Percentiles rank a stretch among this genome's conserved stretches.
Conservation (phyloP, 768 basidiomycete species). For the Lactarius hatsudake region DNA sequence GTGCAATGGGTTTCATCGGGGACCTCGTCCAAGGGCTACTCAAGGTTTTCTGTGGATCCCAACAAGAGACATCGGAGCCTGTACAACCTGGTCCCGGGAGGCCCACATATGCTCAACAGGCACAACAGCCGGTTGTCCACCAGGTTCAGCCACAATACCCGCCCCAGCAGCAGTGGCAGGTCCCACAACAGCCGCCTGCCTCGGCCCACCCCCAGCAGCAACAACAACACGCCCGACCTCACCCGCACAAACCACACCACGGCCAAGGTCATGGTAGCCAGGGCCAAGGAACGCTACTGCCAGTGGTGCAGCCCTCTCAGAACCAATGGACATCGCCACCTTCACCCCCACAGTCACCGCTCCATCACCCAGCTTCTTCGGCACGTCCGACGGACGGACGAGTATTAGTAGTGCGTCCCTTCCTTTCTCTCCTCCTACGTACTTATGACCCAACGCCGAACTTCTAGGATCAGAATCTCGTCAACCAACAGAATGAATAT, state of each 20-base stretch:
- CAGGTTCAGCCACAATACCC: constrained; percentile 11
- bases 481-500: constrained; percentile 66
- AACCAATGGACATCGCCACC: constrained; percentile 1
- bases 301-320: background rate
- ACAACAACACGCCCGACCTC: constrained; percentile 25
- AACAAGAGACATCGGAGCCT: constrained; percentile 9
- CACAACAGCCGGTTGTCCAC: constrained; percentile 16
- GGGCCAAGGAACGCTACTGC: background rate
- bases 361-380: constrained; percentile 5
- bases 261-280: constrained; percentile 28
- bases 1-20: constrained; percentile 12
- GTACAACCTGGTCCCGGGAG: background rate
- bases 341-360: background rate
- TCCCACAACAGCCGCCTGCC: constrained; percentile 24
- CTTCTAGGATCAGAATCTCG: constrained; percentile 50
- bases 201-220: background rate
- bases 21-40: constrained; percentile 8
- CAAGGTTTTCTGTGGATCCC: constrained; percentile 11
- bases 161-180: constrained; percentile 18
- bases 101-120: constrained; percentile 21
- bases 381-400: constrained; percentile 15
- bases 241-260: constrained; percentile 27
- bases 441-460: background rate
- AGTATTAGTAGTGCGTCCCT: constrained; percentile 21
- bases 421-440: constrained; percentile 3